Conservation (phyloP, 257 asterid genomes). For the Penstemon barbatus region DNA sequence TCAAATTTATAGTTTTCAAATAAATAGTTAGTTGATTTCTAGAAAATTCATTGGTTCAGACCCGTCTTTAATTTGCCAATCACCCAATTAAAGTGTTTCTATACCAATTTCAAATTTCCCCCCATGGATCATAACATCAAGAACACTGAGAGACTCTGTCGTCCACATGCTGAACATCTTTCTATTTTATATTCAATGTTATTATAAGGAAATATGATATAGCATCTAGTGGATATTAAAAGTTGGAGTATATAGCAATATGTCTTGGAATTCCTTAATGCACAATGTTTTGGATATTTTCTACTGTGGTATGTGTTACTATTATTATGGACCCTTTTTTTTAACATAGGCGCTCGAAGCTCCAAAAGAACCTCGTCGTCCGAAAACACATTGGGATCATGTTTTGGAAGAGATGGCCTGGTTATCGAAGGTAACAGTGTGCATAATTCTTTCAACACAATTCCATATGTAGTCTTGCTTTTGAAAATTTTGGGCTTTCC, state of each 20-base stretch:
- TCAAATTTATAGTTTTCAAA: background rate
- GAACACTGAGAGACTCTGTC: background rate
- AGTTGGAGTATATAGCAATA: slow-evolving; percentile 15
- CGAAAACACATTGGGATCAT: slow-evolving; percentile 98
- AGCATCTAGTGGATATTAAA: slow-evolving; percentile 21
- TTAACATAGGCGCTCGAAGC: slow-evolving; percentile 75
- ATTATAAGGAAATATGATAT: slow-evolving; percentile 17
- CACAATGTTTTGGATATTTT: slow-evolving; percentile 10
- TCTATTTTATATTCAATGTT: slow-evolving; percentile 12
- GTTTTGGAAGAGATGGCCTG: slow-evolving; percentile 99
- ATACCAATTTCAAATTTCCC: background rate
- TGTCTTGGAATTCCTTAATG: slow-evolving; percentile 15
- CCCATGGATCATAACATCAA: slow-evolving; percentile 3
- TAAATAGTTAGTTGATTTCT: slow-evolving; percentile 15
- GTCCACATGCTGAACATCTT: slow-evolving; percentile 12
- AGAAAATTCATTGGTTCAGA: slow-evolving; percentile 11
- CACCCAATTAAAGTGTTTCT: background rate
- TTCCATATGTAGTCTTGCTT: slow-evolving; percentile 11
- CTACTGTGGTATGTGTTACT: slow-evolving; percentile 16
- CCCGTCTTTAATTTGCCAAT: slow-evolving; percentile 3
- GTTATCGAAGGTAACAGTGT: slow-evolving; percentile 77
- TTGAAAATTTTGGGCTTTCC: slow-evolving; percentile 7
- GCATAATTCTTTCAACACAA: slow-evolving; percentile 10
- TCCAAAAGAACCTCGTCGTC: slow-evolving; percentile 93
- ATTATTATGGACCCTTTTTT: slow-evolving; percentile 21